A percentile compares a stretch with the other conserved stretches of the same genome.
phyloP scores from a whole-genome alignment of 1,284 basidiomycete genomes.

The Neotropicomus parvogracilis region DNA sequence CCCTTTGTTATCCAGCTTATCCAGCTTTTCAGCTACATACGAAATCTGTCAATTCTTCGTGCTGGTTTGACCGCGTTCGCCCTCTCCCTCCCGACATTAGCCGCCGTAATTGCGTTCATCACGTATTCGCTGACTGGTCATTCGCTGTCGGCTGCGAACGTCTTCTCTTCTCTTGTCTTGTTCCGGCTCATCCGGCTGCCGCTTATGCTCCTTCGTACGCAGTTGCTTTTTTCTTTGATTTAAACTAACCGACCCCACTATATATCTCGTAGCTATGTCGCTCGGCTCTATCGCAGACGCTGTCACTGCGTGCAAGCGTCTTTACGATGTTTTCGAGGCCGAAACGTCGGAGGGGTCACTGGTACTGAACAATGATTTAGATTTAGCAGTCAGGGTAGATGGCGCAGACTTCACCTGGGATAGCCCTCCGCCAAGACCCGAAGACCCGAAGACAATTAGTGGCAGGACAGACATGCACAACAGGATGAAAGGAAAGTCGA shows the following conservation, averaged over 20 bases:
- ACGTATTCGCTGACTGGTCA: slow-evolving; percentile 75
- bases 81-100: slow-evolving; percentile 73
- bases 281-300: slow-evolving; percentile 79
- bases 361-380: slow-evolving; percentile 47
- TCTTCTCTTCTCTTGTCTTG: slow-evolving; percentile 81
- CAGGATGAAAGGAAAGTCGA: slow-evolving; percentile 3
- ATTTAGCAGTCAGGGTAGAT: slow-evolving; percentile 61
- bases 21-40: slow-evolving; percentile 53
- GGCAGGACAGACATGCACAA: slow-evolving; percentile 2
- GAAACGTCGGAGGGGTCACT: slow-evolving; percentile 64
- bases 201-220: slow-evolving; percentile 58
- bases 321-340: slow-evolving; percentile 73
- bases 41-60: slow-evolving; percentile 70
- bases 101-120: slow-evolving; percentile 83
- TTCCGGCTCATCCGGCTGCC: slow-evolving; percentile 77
- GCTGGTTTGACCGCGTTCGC: slow-evolving; percentile 67
- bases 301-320: slow-evolving; percentile 65
- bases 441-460: slow-evolving; percentile 31
- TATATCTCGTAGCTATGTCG: slow-evolving; percentile 53
- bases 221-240: not conserved
- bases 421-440: slow-evolving; percentile 55
- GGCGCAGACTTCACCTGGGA: slow-evolving; percentile 85
- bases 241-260: not conserved
- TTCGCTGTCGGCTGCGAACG: slow-evolving; percentile 59
- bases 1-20: not conserved